Base-by-base conservation (phyloP, 2,329 filamentous ascomycete genomes). In the Hortaea sp. region DNA sequence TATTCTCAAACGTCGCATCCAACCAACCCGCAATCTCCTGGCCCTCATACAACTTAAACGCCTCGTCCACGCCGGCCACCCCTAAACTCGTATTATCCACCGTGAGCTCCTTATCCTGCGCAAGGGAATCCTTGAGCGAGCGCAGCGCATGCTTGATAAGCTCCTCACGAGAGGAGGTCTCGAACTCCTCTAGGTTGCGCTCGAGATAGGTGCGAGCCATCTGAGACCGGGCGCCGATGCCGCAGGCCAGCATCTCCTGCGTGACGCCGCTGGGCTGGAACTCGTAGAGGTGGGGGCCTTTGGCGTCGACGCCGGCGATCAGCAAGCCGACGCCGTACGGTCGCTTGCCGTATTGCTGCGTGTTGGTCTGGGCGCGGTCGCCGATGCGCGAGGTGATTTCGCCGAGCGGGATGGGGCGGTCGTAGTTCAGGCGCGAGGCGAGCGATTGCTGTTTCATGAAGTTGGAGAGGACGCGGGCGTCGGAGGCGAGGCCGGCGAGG, bases 361-460 rank as follows among this genome's bases (percentile, higher is more conserved):
- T 98, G 77, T 97, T 97, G 63, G 85, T 84, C 75, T 98, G 92
- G 42, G 92, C 92, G 69, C 94, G 92, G 68, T 95, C 88, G 59
- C 86, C 90, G 64, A 98, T 95, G 69, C 90, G 84, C 55, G 82
- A 78, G 57, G 95, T 89, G 60, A 97, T 87, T 53, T 85, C 84
- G 63, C 88, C 84, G 64, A 97, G 75, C 30, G 88, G 87, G 66
- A 98, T 92, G 57, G 89, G 82, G 57, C 92, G 89, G 70, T 87
- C 90, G 74, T 95, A 97, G 48, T 88, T 95, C 60, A 98, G 83
- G 68, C 90, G 88, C 61, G 92, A 90, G 62, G 87, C 85, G 62
- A 98, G 87, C 53, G 88, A 94, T 73, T 97, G 92, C 73, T 95
- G 88, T 76, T 95, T 97, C 90, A 98, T 97, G 76, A 95, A 98